These are phyloP conservation scores for Ceratocystis colombiana DNA, from an alignment of 2,329 filamentous ascomycete species.

Conservation along the genomic window DNA sequence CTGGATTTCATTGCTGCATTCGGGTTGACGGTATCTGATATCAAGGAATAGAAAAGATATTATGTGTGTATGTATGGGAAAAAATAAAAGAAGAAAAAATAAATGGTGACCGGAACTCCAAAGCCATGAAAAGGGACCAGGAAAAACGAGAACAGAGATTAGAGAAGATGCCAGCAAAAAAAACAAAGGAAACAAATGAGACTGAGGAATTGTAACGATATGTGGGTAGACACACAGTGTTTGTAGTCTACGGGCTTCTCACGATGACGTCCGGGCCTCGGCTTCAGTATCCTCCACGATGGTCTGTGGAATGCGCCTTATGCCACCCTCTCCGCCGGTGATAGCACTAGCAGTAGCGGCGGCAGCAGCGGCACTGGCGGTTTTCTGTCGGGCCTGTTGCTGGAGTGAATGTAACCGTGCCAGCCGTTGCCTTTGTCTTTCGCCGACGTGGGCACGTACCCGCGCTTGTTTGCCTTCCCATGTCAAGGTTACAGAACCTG, in stretches of 20 bases:
- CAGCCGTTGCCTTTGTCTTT: constrained; percentile 14
- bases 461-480: background rate
- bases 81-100: background rate
- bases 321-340: background rate
- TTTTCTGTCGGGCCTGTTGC: constrained; percentile 1
- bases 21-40: background rate
- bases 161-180: background rate
- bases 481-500: background rate
- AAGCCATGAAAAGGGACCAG: background rate
- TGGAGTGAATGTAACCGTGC: constrained; percentile 5
- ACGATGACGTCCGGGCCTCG: constrained; percentile 1
- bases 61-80: too few species aligned
- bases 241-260: background rate
- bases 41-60: background rate
- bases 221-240: background rate
- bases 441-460: background rate
- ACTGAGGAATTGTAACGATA: background rate
- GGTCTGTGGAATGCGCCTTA: constrained; percentile 10
- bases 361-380: background rate
- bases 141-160: background rate
- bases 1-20: background rate
- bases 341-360: too few species aligned
- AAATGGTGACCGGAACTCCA: constrained; percentile 5
- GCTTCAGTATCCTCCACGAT: constrained; percentile 13
- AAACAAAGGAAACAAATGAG: background rate